Base-by-base conservation (phyloP, 805 yeast genomes). In the Lipomyces orientalis region DNA sequence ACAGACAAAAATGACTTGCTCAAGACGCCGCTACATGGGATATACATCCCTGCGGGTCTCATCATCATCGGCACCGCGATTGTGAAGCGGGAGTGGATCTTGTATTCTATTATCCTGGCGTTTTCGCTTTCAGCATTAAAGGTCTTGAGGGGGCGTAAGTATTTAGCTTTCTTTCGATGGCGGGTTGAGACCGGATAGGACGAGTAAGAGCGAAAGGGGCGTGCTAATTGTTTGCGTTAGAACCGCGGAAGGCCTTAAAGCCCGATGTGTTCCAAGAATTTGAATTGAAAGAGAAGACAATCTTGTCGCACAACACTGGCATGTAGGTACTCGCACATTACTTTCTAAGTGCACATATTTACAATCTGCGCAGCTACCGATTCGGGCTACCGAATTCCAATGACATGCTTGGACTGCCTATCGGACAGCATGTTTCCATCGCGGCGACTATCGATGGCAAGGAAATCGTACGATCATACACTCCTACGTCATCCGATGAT, bases 361-460 rank as follows among this genome's bases (percentile, higher is more conserved):
- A 52, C 34, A 16, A 10, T 7, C 7, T 37, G 12, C 46, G 16
- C 33, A 69, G 73, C 46, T 78, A 91, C 81, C 86, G 93, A 76
- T 92, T 94, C 76, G 91, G 89, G 12, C 85, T 94, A 73, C 97
- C 97, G 62, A 83, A 85, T 70, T 83, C 88, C 49, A 83, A 86
- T 62, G 93, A 90, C 76, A 82, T 87, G 58, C 84, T 94, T 70
- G 97, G 97, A 9, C 84, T 94, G 71, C 97, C 97, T 65, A 89
- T 91, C 75, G 98, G 98, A 63, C 98, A 94, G 66, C 98, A 94
- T 78, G 89, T 94, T 76, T 86, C 92, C 57, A 87, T 93, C 74
- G 86, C 86, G 25, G 94, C 96, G 22, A 81, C 79, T 55, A 88
- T 93, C 74, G 85, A 87, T 73, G 98, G 98, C 73, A 87, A 83